Percentiles rank a stretch among this genome's conserved stretches.
Conservation (phyloP, 2,329 filamentous ascomycete species). For the Fusarium nygamai region DNA sequence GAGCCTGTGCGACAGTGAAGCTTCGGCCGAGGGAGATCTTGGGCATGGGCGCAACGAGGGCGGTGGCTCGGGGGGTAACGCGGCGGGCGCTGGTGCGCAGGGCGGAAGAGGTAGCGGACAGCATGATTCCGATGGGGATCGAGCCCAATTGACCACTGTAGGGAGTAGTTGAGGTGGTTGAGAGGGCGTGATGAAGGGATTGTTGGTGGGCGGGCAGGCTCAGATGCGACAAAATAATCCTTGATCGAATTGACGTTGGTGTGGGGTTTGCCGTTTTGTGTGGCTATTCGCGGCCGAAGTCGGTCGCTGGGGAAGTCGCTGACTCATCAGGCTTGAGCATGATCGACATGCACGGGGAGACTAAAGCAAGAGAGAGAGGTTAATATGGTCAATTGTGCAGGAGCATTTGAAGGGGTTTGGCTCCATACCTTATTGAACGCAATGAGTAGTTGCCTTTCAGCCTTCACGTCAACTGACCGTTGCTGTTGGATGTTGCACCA, state of each 20-base stretch:
- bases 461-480: not conserved
- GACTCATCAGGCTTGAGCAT: not conserved
- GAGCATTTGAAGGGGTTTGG: rapidly evolving
- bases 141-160: slow-evolving; percentile 23
- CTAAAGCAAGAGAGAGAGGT: no score
- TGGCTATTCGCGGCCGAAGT: slow-evolving; percentile 9
- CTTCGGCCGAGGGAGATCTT: slow-evolving; percentile 7
- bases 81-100: slow-evolving; percentile 25
- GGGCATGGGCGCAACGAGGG: slow-evolving; percentile 31
- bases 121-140: slow-evolving; percentile 11
- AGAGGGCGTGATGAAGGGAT: not conserved
- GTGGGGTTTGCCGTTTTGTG: not conserved
- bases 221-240: slow-evolving; percentile 7
- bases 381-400: not conserved
- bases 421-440: not conserved
- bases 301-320: not conserved
- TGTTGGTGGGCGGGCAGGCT: not conserved
- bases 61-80: not conserved
- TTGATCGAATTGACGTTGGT: slow-evolving; percentile 10
- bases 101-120: slow-evolving; percentile 23
- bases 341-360: not conserved
- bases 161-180: not conserved
- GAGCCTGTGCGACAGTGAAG: slow-evolving; percentile 1
- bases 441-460: not conserved
- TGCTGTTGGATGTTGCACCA: no score